Conservation (phyloP, 140 eudicot genomes). For the Senecio squalidus region DNA sequence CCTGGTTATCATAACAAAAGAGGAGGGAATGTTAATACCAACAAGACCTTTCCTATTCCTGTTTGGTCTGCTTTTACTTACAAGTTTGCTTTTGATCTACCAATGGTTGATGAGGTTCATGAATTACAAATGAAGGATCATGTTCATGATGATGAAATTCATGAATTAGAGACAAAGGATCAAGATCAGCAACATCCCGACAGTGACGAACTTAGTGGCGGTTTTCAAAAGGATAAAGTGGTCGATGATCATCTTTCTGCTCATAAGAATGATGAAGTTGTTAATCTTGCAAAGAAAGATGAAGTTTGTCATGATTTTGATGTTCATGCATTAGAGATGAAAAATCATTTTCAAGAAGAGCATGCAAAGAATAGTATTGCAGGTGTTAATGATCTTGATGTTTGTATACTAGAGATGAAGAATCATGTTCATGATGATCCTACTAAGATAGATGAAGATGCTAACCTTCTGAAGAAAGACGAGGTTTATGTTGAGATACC, state of each 20-base stretch:
- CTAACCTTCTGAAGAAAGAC: neutral
- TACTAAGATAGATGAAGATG: neutral
- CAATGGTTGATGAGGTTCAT: neutral
- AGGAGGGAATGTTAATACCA: slow-evolving; percentile 31
- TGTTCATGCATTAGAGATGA: neutral
- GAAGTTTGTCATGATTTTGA: neutral
- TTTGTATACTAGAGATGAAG: neutral
- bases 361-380: neutral
- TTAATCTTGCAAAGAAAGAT: neutral
- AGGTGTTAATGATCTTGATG: neutral
- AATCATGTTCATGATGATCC: neutral
- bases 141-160: neutral
- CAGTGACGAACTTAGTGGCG: neutral
- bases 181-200: neutral
- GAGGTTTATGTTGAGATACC: neutral
- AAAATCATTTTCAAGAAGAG: too few relatives aligned
- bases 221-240: neutral
- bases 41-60: slow-evolving; percentile 40
- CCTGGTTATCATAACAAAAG: slow-evolving; percentile 50
- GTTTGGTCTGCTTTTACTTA: slow-evolving; percentile 31
- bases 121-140: neutral
- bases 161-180: slow-evolving; percentile 1
- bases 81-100: slow-evolving; percentile 27
- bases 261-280: neutral
- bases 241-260: neutral